A percentile compares a stretch with the other conserved stretches of the same genome.
Conservation (phyloP, 768 basidiomycete genomes). For the Polyporus arcularius region DNA sequence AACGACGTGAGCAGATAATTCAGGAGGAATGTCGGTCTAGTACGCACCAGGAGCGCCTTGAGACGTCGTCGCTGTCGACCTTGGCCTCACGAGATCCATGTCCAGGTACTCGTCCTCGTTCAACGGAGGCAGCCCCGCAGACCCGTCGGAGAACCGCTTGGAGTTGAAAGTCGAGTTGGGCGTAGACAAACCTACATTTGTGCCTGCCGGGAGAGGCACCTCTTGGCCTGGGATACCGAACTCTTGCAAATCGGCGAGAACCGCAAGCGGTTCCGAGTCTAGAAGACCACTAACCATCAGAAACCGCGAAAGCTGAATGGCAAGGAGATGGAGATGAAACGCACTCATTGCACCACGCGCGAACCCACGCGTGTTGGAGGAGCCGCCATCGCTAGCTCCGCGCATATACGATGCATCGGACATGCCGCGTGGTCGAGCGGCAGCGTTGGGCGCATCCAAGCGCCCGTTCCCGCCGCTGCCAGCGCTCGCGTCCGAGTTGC, state of each 20-base stretch:
- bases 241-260: conserved; percentile 9
- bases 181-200: not conserved
- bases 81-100: not conserved
- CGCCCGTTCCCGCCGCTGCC: conserved; percentile 39
- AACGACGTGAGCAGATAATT: not conserved
- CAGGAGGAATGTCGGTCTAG: not conserved
- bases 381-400: conserved; percentile 23
- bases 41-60: not conserved
- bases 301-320: not conserved
- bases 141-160: conserved; percentile 6
- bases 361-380: conserved; percentile 20
- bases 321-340: conserved; percentile 10
- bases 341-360: not conserved
- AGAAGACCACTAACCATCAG: not conserved
- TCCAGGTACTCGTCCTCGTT: conserved; percentile 3
- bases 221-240: conserved; percentile 12
- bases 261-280: conserved; percentile 5
- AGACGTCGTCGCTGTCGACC: not conserved
- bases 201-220: not conserved
- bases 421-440: conserved; percentile 65
- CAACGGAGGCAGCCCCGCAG: conserved; percentile 8
- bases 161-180: not conserved
- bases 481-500: conserved; percentile 16
- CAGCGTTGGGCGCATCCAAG: conserved; percentile 31
- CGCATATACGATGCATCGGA: conserved; percentile 58